Evolutionary conservation across 2,329 filamentous ascomycete species (phyloP).

Genomic region (Ophiocordyceps camponoti-saundersi): DNA sequence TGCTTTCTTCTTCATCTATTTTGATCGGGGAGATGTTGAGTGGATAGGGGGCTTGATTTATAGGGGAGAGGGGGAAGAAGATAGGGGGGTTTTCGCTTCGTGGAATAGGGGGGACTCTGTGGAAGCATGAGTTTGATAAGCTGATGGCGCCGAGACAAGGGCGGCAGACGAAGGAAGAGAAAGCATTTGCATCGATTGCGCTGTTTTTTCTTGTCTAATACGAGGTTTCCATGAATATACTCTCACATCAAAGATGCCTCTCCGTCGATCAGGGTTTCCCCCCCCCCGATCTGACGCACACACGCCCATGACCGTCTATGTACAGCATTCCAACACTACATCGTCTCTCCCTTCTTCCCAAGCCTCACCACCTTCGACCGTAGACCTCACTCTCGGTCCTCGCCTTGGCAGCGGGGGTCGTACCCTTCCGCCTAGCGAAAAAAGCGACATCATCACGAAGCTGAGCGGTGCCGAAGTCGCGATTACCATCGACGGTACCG

Average conservation of each 20-base stretch:
- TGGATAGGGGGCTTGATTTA: background rate
- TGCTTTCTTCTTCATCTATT: no score
- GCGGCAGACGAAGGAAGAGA: no score
- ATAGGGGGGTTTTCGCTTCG: no score
- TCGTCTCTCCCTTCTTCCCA: background rate
- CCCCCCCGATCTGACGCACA: no score
- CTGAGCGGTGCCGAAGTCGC: background rate
- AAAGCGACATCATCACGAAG: background rate
- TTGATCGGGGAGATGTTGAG: background rate
- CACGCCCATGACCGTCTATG: no score
- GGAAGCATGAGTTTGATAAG: no score
- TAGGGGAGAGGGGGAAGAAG: background rate
- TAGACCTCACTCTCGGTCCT: constrained; percentile 22
- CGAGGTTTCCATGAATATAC: background rate
- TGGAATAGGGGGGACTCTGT: no score
- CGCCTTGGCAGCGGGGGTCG: constrained; percentile 6
- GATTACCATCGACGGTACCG: constrained; percentile 1
- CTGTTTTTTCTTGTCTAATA: background rate
- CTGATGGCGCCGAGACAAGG: no score
- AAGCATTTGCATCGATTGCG: no score
- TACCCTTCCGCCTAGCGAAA: constrained; percentile 3
- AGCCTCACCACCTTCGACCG: constrained; percentile 21
- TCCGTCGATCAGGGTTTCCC: no score
- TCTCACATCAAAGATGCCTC: background rate
- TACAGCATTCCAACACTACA: no score